A percentile compares a stretch with the other conserved stretches of the same genome.
Conservation (phyloP, 73 alveolate species). For the Paraurostyla sp. region DNA sequence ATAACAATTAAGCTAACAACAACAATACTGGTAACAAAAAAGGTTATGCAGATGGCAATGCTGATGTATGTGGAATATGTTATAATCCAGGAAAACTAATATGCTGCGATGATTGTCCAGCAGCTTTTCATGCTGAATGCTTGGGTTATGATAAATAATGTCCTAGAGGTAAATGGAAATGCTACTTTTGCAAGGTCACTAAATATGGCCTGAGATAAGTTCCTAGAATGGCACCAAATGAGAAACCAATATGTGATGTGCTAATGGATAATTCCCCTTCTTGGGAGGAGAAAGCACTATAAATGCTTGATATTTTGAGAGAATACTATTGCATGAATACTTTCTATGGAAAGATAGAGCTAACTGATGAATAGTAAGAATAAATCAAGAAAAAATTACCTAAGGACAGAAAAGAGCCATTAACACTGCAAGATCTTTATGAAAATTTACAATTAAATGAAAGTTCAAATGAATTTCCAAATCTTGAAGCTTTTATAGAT, state of each 20-base stretch:
- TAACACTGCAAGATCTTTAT: background rate
- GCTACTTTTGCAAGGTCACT: conserved; percentile 70
- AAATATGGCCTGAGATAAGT: conserved; percentile 61
- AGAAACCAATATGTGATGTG: conserved; percentile 48
- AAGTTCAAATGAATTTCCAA: background rate
- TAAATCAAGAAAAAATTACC: background rate
- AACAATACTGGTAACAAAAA: background rate
- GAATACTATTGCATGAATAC: conserved; percentile 1
- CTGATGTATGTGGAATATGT: conserved; percentile 64
- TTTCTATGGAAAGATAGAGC: background rate
- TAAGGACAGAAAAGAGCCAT: background rate
- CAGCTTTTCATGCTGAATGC: conserved; percentile 65
- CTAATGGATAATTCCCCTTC: background rate
- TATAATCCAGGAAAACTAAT: conserved; percentile 58
- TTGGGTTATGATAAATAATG: conserved; percentile 59
- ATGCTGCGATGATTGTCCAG: conserved; percentile 70
- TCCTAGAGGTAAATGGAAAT: conserved; percentile 79
- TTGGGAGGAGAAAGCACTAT: conserved; percentile 58
- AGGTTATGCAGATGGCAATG: conserved; percentile 21
- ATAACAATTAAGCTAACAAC: background rate
- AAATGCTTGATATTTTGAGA: conserved; percentile 35
- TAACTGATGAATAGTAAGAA: conserved; percentile 16
- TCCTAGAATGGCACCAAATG: conserved; percentile 69
- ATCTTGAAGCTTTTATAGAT: background rate
- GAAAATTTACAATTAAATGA: background rate